These are phyloP conservation scores for Kodamaea lidongshanica DNA, from an alignment of 805 yeast species.

Conservation along the genomic window DNA sequence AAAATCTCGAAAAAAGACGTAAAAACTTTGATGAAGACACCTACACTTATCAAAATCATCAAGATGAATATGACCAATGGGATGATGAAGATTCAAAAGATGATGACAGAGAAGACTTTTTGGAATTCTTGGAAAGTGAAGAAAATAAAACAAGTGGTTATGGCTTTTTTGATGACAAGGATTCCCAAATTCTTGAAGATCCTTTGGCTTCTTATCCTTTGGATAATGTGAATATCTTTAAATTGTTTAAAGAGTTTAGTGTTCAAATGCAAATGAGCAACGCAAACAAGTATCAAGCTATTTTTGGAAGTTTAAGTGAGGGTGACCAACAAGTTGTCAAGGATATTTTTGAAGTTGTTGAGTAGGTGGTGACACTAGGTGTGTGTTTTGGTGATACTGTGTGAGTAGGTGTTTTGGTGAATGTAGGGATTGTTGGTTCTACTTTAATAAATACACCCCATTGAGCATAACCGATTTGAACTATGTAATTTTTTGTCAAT, in stretches of 20 bases:
- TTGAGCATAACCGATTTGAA: too few relatives aligned
- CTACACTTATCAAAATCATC: slow-evolving; percentile 11
- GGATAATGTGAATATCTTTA: slow-evolving; percentile 68
- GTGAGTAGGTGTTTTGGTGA: too few relatives aligned
- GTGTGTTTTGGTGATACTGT: too few relatives aligned
- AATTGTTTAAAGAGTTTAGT: slow-evolving; percentile 54
- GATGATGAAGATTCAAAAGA: slow-evolving; percentile 14
- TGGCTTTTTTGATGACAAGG: slow-evolving; percentile 18
- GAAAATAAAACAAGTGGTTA: slow-evolving; percentile 31
- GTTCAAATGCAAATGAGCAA: slow-evolving; percentile 43
- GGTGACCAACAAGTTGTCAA: slow-evolving; percentile 25
- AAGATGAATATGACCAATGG: slow-evolving; percentile 19
- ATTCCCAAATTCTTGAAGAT: slow-evolving; percentile 17
- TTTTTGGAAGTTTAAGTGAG: slow-evolving; percentile 36
- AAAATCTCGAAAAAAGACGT: slow-evolving; percentile 56
- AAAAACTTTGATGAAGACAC: slow-evolving; percentile 39
- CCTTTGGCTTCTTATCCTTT: slow-evolving; percentile 49
- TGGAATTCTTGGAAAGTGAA: slow-evolving; percentile 43
- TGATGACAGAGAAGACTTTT: slow-evolving; percentile 30
- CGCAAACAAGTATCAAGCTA: slow-evolving; percentile 39
- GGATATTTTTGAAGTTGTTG: slow-evolving; percentile 21
- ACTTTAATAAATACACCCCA: too few relatives aligned
- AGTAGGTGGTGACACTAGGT: too few relatives aligned
- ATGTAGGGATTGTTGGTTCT: too few relatives aligned
- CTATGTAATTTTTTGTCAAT: background rate